phyloP scores from a whole-genome alignment of 768 basidiomycete genomes.

The Goffeauzyma gilvescens region DNA sequence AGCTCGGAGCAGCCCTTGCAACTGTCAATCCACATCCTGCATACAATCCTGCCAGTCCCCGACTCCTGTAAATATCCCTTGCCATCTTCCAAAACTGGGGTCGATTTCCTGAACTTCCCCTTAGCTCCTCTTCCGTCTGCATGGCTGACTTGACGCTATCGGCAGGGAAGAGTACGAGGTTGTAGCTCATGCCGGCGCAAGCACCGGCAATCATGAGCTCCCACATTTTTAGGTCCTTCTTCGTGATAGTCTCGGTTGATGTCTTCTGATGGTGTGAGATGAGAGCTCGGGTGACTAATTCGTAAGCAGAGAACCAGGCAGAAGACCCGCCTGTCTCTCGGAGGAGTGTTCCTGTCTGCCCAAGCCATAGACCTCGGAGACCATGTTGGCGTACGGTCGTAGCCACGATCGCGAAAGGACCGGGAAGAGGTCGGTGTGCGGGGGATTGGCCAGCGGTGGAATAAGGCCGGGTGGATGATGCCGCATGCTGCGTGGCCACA shows the following conservation, averaged over 20 bases:
- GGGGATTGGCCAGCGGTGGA: constrained; percentile 13
- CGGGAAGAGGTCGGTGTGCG: constrained; percentile 39
- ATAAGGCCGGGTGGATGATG: constrained; percentile 5
- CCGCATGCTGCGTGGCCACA: constrained; percentile 6
- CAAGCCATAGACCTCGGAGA: constrained; percentile 79
- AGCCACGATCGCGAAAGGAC: constrained; percentile 50
- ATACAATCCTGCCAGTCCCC: constrained; percentile 70
- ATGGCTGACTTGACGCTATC: constrained; percentile 87
- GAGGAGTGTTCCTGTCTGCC: constrained; percentile 79
- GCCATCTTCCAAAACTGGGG: constrained; percentile 38
- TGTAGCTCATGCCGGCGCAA: constrained; percentile 65
- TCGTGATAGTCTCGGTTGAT: constrained; percentile 17
- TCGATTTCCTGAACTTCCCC: constrained; percentile 6
- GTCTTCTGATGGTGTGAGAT: constrained; percentile 36
- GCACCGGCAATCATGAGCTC: constrained; percentile 77
- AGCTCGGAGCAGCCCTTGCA: constrained; percentile 64
- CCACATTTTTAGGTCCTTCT: constrained; percentile 46
- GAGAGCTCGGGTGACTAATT: constrained; percentile 49
- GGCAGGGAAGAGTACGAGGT: constrained; percentile 78
- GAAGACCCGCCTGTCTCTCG: constrained; percentile 80
- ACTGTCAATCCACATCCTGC: constrained; percentile 85
- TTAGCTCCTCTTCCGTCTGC: constrained; percentile 77
- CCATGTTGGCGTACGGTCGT: constrained; percentile 50
- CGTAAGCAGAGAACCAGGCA: constrained; percentile 82
- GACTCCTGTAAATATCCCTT: constrained; percentile 48